Base-by-base conservation (phyloP, 257 asterid genomes). In the Solanum megistacrolobum region DNA sequence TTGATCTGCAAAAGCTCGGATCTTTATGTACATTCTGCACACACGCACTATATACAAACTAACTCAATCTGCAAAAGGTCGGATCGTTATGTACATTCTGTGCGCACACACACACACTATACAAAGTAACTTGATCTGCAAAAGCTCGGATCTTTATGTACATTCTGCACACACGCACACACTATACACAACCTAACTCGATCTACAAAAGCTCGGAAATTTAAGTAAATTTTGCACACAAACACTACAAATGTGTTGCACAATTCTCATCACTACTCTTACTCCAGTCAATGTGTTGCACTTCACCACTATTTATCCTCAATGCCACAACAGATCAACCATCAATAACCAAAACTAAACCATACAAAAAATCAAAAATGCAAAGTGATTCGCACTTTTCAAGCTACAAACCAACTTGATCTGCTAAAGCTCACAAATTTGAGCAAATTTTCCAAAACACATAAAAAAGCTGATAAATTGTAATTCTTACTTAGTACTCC, bases 251-350 rank as follows among this genome's bases (percentile, higher is more conserved):
- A n/a, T n/a, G n/a, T n/a, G n/a, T n/a, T n/a, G n/a, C n/a, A 60
- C 69, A 60, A 21, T 4, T 60, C 29, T 4, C 69, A 9, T 60
- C 71, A n/a, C 72, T 65, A 10, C 72, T 91, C 89, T 89, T 84
- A 87, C 91, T 91, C 92, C 92, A 87, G 12, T 91, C 92, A 27
- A 89, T 90, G 55, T 86, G 71, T 29, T 89, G 87, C 0, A 90
- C 93, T 84, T 91, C 92, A 5, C 93, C 92, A 31, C 93, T 89
- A 20, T 11, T 25, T 62, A 82, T 62, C 43, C 14, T 43, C 60
- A 85, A 34, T 83, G 46, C n/a, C 85, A 58, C 68, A 78, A 86
- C 66, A 43, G 34, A 86, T 34, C 84, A 71, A 62, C 31, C 36
- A 39, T 68, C 76, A 21, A 71, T 69, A 34, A 43, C 73, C 87